Percentiles rank a stretch among this genome's conserved stretches.
These are phyloP conservation scores for Lyophyllum atratum DNA, from an alignment of 768 basidiomycete species.

Conservation along the genomic window DNA sequence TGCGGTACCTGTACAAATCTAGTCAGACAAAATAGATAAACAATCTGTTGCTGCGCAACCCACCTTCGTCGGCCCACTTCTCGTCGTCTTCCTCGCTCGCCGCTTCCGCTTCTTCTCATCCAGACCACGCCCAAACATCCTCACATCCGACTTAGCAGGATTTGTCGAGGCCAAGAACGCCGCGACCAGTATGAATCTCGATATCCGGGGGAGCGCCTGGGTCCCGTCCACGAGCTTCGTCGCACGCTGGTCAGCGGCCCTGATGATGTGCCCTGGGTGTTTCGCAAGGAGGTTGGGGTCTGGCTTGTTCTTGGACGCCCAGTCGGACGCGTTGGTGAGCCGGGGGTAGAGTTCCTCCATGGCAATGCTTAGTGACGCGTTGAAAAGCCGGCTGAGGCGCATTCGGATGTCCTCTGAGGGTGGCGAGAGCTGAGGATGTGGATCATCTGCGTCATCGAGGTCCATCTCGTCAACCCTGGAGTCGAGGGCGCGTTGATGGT, in stretches of 20 bases:
- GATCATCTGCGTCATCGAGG: conserved; percentile 21
- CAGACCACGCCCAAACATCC: conserved; percentile 78
- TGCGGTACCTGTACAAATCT: conserved; percentile 58
- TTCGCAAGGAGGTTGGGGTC: conserved; percentile 38
- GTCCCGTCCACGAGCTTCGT: conserved; percentile 19
- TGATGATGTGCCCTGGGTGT: conserved; percentile 22
- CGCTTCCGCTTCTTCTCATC: conserved; percentile 66
- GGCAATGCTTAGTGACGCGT: conserved; percentile 59
- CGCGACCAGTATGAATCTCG: conserved; percentile 24
- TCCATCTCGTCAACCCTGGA: conserved; percentile 18
- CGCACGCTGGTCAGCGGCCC: background rate
- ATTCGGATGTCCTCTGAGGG: conserved; percentile 64
- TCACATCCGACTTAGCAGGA: conserved; percentile 74
- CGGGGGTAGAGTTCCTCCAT: conserved; percentile 73
- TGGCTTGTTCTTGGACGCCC: conserved; percentile 57
- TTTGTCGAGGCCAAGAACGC: conserved; percentile 82
- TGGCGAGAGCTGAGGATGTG: conserved; percentile 27
- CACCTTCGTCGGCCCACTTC: conserved; percentile 42
- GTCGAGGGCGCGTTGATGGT: conserved; percentile 27
- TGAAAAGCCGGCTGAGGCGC: conserved; percentile 65
- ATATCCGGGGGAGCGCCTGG: conserved; percentile 58
- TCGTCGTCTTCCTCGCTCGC: conserved; percentile 38
- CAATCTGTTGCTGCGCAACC: background rate
- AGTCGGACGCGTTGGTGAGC: conserved; percentile 60
- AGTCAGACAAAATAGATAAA: background rate